Percentiles rank a stretch among this genome's conserved stretches.
These are phyloP conservation scores for Termitomyces sp. DNA, from an alignment of 768 basidiomycete genomes.

Conservation along the genomic window DNA sequence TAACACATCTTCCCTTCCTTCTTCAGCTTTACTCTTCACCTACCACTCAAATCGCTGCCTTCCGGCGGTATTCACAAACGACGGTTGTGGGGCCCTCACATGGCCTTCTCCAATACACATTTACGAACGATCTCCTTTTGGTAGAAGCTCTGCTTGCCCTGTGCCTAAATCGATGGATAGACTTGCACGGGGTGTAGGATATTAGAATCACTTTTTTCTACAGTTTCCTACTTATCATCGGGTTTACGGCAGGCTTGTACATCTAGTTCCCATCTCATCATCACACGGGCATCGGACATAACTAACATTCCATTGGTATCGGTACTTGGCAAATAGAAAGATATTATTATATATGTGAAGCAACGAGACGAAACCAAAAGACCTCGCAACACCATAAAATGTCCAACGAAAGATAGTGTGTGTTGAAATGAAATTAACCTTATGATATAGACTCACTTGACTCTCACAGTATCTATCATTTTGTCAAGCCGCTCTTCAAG, in stretches of 20 bases:
- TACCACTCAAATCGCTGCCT: constrained; percentile 52
- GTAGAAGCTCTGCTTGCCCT: constrained; percentile 63
- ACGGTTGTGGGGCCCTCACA: constrained; percentile 64
- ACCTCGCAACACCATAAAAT: constrained; percentile 6
- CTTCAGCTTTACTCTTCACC: constrained; percentile 46
- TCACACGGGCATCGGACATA: constrained; percentile 13
- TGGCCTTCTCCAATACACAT: constrained; percentile 61
- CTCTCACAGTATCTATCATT: constrained; percentile 53
- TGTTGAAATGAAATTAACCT: constrained; percentile 15
- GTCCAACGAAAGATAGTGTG: constrained; percentile 19
- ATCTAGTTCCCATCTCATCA: constrained; percentile 9
- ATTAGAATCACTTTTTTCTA: constrained; percentile 3
- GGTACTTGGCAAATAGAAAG: constrained; percentile 14
- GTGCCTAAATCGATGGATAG: constrained; percentile 74
- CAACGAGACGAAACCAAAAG: constrained; percentile 18
- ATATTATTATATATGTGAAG: constrained; percentile 22
- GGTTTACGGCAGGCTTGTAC: constrained; percentile 10
- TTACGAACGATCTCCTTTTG: constrained; percentile 56
- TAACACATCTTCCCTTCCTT: background rate
- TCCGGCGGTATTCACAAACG: constrained; percentile 46
- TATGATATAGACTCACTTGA: constrained; percentile 18
- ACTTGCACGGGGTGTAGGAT: constrained; percentile 46
- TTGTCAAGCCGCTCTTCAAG: constrained; percentile 76
- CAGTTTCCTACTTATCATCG: constrained; percentile 1
- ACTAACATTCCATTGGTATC: constrained; percentile 21